Evolutionary conservation across 192 early-diverging fungal species (phyloP).

Genomic region (Linderina pennispora): DNA sequence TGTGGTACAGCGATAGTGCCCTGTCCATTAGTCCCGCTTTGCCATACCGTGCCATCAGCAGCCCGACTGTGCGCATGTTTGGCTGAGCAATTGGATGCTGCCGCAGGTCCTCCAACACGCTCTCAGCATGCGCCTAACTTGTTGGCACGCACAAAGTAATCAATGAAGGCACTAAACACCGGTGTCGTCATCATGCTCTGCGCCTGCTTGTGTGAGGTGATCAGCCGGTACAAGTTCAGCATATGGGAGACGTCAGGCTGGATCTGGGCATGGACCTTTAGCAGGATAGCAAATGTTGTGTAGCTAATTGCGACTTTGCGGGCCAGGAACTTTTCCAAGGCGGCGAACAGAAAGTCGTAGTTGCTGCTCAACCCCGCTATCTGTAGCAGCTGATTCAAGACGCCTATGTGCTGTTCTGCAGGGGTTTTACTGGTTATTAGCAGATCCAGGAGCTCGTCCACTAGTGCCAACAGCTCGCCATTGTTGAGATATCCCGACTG

Average conservation of each 20-base stretch:
- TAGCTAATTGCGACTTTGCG: conserved; percentile 10
- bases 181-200: conserved; percentile 10
- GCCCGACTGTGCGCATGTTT: conserved; percentile 1
- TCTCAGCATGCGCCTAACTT: conserved; percentile 18
- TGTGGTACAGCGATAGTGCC: conserved; percentile 16
- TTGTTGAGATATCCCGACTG: conserved; percentile 1
- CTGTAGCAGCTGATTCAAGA: conserved; percentile 32
- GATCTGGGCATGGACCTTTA: conserved; percentile 7
- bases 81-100: conserved; percentile 10
- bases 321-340: conserved; percentile 18
- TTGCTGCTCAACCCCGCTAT: conserved; percentile 5
- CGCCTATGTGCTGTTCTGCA: conserved; percentile 11
- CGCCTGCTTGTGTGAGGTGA: conserved; percentile 3
- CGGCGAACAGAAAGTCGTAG: conserved; percentile 1
- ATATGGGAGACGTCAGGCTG: conserved; percentile 9
- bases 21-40: conserved; percentile 3
- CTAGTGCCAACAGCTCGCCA: conserved; percentile 2
- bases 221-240: conserved; percentile 9
- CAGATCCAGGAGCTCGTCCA: conserved; percentile 18
- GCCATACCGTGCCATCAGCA: conserved; percentile 18
- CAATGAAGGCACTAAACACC: conserved; percentile 31
- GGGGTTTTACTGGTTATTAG: conserved; percentile 2
- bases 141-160: conserved; percentile 17
- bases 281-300: conserved; percentile 28
- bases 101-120: conserved; percentile 12